phyloP scores from a whole-genome alignment of 441 rosid species.

The Gossypium aridum region DNA sequence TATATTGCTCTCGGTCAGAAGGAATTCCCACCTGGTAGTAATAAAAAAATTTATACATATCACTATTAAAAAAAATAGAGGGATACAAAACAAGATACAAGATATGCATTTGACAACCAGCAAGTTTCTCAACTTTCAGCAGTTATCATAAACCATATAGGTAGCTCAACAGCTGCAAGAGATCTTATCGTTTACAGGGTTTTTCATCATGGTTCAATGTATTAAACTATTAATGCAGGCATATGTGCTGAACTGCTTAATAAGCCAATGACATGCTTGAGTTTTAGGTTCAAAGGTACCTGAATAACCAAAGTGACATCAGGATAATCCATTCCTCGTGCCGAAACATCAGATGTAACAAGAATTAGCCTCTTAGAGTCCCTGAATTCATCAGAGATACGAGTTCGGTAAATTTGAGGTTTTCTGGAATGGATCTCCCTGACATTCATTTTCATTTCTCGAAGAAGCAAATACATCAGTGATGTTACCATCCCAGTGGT shows the following conservation, averaged over 20 bases:
- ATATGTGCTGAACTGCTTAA: neutral
- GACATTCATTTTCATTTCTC: slow-evolving; percentile 80
- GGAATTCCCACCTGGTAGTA: slow-evolving; percentile 76
- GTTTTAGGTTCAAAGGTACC: slow-evolving; percentile 37
- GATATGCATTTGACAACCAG: neutral
- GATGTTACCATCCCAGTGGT: slow-evolving; percentile 92
- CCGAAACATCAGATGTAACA: slow-evolving; percentile 90
- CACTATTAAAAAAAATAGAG: neutral
- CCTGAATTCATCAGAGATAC: slow-evolving; percentile 75
- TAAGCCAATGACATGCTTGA: neutral
- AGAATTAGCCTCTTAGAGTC: slow-evolving; percentile 73
- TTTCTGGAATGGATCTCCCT: slow-evolving; percentile 92
- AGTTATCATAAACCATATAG: neutral
- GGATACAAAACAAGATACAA: neutral
- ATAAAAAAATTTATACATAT: neutral
- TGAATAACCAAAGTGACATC: slow-evolving; percentile 94
- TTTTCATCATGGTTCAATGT: neutral
- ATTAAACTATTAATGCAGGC: neutral
- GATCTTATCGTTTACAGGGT: neutral
- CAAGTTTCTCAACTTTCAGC: neutral
- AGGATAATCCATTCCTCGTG: slow-evolving; percentile 94
- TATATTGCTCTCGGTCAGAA: slow-evolving; percentile 67
- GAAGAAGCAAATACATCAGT: slow-evolving; percentile 60
- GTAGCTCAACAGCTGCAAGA: neutral
- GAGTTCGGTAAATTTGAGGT: slow-evolving; percentile 71